Base-by-base conservation (phyloP, 768 basidiomycete genomes). In the Termitomyces sp. region DNA sequence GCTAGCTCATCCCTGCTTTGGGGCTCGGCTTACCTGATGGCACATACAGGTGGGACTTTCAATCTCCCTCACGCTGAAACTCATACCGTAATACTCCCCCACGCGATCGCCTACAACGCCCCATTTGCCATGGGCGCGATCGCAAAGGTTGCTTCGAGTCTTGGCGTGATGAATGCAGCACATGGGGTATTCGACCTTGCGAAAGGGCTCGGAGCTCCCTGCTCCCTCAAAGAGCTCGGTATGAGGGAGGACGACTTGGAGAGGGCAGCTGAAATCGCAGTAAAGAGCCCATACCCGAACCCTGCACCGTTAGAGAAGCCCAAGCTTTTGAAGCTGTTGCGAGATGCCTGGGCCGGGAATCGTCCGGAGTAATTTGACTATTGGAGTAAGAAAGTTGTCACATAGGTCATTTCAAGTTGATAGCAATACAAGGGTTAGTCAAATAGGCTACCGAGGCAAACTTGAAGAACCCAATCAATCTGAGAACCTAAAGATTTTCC, bases 71-170 rank as follows among this genome's bases (percentile, higher is more conserved):
- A 77, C 52, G 68, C 73, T 12, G 75, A 77, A 53, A 76, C 75
- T 0, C 76, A 77, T 61, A 75, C 76, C 13, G 71, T 77, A 22
- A 65, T 77, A n/a, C 73, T 77, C 28, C 73, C 76, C 0, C 73
- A 77, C 61, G 69, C 71, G 0, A 69, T 75, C 26, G 70, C 73
- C 7, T 77, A 76, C 63, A 77, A 77, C 55, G 65, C 73, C 2
- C 73, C 73, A 3, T 68, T 63, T 53, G 69, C 74, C 10, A 36
- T 30, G 5, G 65, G 65, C 30, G 71, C 70, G 22, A 71, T 77
- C 60, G 51, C 59, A 5, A 71, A 69, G 54, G 65, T 74, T 6
- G 72, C 72, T 1, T 64, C 64, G n/a, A 65, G 66, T 24, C 63
- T 77, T 2, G 64, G 63, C 4, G 58, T 53, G 4, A 12, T 54